Evolutionary conservation across 345 rosid genomes (phyloP).

Genomic region (Gossypium arboreum): DNA sequence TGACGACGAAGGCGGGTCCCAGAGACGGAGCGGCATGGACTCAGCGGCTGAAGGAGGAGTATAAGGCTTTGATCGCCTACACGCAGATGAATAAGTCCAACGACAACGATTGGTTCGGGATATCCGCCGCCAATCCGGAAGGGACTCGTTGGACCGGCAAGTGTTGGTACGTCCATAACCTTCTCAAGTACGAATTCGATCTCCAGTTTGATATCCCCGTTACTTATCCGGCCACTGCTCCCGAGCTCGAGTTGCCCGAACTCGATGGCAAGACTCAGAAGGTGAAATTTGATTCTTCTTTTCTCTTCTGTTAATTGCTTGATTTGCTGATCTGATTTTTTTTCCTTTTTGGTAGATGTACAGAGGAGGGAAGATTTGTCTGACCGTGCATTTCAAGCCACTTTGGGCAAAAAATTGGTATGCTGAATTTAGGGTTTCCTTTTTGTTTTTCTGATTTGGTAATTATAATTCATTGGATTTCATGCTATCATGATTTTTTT

Average conservation of each 20-base stretch:
- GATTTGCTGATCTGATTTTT: neutral
- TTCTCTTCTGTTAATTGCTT: neutral
- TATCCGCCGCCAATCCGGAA: slow-evolving; percentile 84
- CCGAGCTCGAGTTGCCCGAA: slow-evolving; percentile 87
- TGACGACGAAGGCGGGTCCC: slow-evolving; percentile 85
- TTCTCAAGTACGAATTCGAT: slow-evolving; percentile 93
- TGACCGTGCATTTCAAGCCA: slow-evolving; percentile 98
- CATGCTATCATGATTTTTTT: neutral
- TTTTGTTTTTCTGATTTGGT: neutral
- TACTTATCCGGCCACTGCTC: slow-evolving; percentile 90
- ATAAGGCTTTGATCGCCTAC: slow-evolving; percentile 85
- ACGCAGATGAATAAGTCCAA: slow-evolving; percentile 99
- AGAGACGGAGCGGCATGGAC: slow-evolving; percentile 93
- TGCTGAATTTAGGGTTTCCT: neutral
- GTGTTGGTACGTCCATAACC: slow-evolving; percentile 98
- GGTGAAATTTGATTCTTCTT: slow-evolving; percentile 24
- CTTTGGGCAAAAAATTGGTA: slow-evolving; percentile 99
- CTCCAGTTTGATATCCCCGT: slow-evolving; percentile 93
- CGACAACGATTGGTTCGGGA: slow-evolving; percentile 98
- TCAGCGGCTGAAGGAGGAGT: slow-evolving; percentile 93
- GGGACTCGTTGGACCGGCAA: slow-evolving; percentile 97
- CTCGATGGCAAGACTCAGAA: slow-evolving; percentile 96
- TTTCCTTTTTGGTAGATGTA: slow-evolving; percentile 54
- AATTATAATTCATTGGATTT: neutral
- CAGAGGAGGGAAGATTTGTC: slow-evolving; percentile 98